Evolutionary conservation across 768 basidiomycete species (phyloP), one percentile per base, ranked within the genome.

Genomic region (Phaeotremella fagi): DNA sequence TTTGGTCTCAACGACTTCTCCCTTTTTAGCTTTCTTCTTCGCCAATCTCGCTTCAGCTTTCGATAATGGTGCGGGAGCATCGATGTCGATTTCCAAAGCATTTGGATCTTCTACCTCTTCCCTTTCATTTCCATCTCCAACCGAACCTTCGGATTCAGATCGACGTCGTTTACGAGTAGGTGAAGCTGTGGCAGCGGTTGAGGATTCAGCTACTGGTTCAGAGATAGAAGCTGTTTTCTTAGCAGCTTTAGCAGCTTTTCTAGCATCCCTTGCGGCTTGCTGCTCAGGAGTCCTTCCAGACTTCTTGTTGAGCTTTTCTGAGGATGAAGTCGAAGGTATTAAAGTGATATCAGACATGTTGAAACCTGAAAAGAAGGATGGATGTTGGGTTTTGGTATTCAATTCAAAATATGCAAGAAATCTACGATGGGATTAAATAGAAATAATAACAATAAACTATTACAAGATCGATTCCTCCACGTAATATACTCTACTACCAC

Each of bases 1-100:
- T 38, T 57, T 54, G 9, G 37, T 24, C 22, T 50, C 43, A 18
- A 38, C 33, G 15, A 23, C 54, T 14, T 57, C 48, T 3, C 59
- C 61, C 24, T 51, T 43, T 35, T 72, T 74, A 0, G 50, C 63
- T 27, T 60, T 52, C 52, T 71, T 72, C 45, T 62, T 62, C 28
- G 65, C 66, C 24, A 63, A 63, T 50, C 73, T 53, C 28, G 60
- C 45, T 52, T 74, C 71, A 20, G 68, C 69, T 53, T 74, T 74
- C 3, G 65, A 69, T 25, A 72, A 36, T 6, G 73, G 69, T 27
- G 57, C 59, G 6, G 73, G 71, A n/a, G 64, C 61, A 28, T 51
- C 60, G 5, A 66, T 51, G 36, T 74, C 67, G 44, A 74, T 68
- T 45, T 74, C 73, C 4, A 72, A 52, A 45, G 63, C 47, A 29